phyloP scores from a whole-genome alignment of 164 flowering plant species.

The Saururus chinensis region DNA sequence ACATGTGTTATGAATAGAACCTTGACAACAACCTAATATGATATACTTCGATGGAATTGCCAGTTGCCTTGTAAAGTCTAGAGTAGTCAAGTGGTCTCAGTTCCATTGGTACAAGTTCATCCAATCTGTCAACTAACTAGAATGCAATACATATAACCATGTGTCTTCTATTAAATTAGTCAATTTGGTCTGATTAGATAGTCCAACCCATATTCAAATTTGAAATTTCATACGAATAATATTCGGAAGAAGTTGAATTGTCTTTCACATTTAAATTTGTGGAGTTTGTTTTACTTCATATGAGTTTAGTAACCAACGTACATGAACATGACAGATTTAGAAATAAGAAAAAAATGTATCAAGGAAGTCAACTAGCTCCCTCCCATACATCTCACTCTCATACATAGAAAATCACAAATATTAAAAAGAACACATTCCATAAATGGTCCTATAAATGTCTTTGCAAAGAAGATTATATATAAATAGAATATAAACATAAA shows the following conservation, averaged over 20 bases:
- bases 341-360: conserved; percentile 90
- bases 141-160: background rate
- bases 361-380: conserved; percentile 91
- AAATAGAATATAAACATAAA: background rate
- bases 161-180: background rate
- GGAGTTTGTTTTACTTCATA: no score
- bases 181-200: no score
- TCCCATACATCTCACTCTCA: conserved; percentile 90
- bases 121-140: conserved; percentile 94
- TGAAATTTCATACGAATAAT: no score
- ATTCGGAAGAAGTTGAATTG: no score
- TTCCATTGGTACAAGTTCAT: conserved; percentile 46
- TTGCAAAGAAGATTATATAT: no score
- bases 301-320: no score
- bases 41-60: background rate
- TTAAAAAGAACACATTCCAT: conserved; percentile 12
- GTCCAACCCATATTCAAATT: no score
- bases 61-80: no score
- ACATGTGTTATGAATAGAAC: conserved; percentile 96
- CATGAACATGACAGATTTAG: conserved; percentile 94
- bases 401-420: conserved; percentile 23
- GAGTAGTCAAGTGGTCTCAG: no score
- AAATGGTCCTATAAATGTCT: background rate
- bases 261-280: no score
- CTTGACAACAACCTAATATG: conserved; percentile 82